Conservation (phyloP, 2,329 filamentous ascomycete genomes). For the Aspergillus sp. region DNA sequence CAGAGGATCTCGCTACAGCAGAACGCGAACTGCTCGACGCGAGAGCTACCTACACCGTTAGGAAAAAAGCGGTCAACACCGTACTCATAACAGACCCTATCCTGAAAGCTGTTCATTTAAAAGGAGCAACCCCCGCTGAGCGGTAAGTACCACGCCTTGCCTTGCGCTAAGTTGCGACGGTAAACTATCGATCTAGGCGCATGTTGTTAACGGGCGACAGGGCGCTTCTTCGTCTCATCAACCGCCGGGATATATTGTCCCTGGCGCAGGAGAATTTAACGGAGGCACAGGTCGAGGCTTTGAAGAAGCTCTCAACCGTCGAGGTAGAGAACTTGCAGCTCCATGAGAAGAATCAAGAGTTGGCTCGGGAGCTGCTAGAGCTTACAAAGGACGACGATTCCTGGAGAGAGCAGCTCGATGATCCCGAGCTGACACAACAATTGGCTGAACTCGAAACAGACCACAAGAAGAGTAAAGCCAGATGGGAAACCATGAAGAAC, state of each 20-base stretch:
- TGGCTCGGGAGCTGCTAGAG: conserved; percentile 63
- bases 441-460: conserved; percentile 60
- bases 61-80: conserved; percentile 66
- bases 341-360: conserved; percentile 60
- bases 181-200: not conserved
- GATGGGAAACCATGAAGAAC: conserved; percentile 74
- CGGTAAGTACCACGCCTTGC: conserved; percentile 50
- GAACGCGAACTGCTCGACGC: conserved; percentile 69
- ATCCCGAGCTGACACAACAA: conserved; percentile 55
- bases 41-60: conserved; percentile 67
- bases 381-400: conserved; percentile 60
- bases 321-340: conserved; percentile 60
- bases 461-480: conserved; percentile 62
- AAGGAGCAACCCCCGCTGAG: conserved; percentile 65
- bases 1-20: conserved; percentile 53
- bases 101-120: conserved; percentile 72
- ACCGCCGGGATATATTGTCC: conserved; percentile 67
- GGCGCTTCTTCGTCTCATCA: conserved; percentile 65
- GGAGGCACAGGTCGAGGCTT: conserved; percentile 51
- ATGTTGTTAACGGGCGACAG: conserved; percentile 43
- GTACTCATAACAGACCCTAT: conserved; percentile 73
- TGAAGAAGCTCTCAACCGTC: conserved; percentile 55
- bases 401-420: conserved; percentile 53
- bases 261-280: conserved; percentile 62
- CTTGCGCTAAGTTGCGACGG: not conserved